Evolutionary conservation across 306 rosid genomes (phyloP).

Genomic region (Vicia sativa): DNA sequence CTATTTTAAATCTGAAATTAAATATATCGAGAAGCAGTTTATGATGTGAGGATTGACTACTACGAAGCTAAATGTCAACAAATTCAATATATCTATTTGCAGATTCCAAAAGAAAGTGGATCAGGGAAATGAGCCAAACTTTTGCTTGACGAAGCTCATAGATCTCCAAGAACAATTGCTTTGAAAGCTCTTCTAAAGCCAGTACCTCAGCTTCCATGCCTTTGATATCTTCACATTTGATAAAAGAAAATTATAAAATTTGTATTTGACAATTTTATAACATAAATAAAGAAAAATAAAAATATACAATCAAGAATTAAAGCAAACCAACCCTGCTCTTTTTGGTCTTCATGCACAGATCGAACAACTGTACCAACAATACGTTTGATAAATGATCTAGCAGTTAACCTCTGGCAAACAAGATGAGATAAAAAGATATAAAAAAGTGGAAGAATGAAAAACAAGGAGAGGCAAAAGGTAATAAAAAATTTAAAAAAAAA

Average conservation of each 20-base stretch:
- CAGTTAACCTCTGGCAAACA: constrained; percentile 64
- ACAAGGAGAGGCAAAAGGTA: constrained; percentile 3
- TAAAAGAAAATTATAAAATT: constrained; percentile 30
- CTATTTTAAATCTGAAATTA: constrained; percentile 9
- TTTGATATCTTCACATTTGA: constrained; percentile 66
- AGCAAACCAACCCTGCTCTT: constrained; percentile 71
- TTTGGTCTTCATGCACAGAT: constrained; percentile 91
- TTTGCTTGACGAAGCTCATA: constrained; percentile 96
- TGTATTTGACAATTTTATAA: constrained; percentile 29
- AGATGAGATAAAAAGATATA: constrained; percentile 15
- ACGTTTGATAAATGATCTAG: constrained; percentile 79
- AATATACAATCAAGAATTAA: constrained; percentile 24
- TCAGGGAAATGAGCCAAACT: constrained; percentile 50
- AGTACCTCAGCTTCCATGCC: constrained; percentile 91
- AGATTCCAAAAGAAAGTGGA: constrained; percentile 10
- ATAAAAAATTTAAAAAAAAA: constrained; percentile 10
- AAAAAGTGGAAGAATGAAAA: neutral
- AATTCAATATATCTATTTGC: neutral
- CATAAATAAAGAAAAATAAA: constrained; percentile 19
- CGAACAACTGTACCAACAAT: constrained; percentile 95
- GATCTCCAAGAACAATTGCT: constrained; percentile 94
- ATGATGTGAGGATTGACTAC: constrained; percentile 7
- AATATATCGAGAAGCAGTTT: neutral
- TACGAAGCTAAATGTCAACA: neutral
- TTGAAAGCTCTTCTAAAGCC: constrained; percentile 93